phyloP scores from a whole-genome alignment of 2,329 filamentous ascomycete species.

The Fusarium staphyleae region DNA sequence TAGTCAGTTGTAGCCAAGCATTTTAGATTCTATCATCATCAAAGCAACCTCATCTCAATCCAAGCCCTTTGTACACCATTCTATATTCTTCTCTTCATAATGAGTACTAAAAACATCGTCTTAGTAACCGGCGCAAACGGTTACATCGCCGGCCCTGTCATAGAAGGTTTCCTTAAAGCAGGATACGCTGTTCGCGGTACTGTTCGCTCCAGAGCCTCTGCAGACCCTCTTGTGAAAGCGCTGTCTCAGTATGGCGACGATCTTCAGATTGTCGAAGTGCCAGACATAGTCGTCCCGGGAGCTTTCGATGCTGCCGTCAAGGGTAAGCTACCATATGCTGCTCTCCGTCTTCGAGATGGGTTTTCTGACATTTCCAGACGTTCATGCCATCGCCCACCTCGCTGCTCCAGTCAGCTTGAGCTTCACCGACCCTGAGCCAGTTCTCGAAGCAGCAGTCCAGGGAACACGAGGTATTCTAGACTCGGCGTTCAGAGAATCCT shows the following conservation, averaged over 20 bases:
- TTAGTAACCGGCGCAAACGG: conserved; percentile 51
- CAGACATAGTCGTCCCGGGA: conserved; percentile 44
- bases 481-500: conserved; percentile 31
- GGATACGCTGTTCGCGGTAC: conserved; percentile 51
- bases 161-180: conserved; percentile 46
- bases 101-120: conserved; percentile 38
- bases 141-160: conserved; percentile 49
- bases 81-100: conserved; percentile 9
- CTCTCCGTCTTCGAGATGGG: not conserved
- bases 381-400: conserved; percentile 36
- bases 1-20: not conserved
- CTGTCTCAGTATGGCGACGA: conserved; percentile 33
- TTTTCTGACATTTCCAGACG: conserved; percentile 19
- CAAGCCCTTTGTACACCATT: not conserved
- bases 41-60: not conserved
- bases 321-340: conserved; percentile 19
- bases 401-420: conserved; percentile 30
- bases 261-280: conserved; percentile 41
- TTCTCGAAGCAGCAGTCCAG: conserved; percentile 30
- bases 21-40: too few relatives aligned
- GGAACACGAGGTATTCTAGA: conserved; percentile 32
- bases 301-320: conserved; percentile 49
- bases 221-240: conserved; percentile 23
- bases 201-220: conserved; percentile 43
- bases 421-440: conserved; percentile 33